Conservation (phyloP, 768 basidiomycete genomes). For the Lentinula boryana region DNA sequence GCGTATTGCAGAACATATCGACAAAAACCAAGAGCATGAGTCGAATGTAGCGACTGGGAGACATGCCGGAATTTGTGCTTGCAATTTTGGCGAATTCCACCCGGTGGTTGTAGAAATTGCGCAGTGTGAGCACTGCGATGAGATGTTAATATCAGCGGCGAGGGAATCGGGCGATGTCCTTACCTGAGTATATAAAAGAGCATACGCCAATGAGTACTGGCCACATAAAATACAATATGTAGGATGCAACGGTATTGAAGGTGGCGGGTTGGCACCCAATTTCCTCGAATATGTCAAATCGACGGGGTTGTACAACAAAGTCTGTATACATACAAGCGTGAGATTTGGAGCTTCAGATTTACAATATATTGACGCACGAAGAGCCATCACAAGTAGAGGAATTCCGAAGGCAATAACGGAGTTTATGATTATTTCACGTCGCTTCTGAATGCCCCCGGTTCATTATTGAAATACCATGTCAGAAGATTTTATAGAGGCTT, state of each 20-base stretch:
- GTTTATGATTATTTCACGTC: constrained; percentile 29
- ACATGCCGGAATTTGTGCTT: constrained; percentile 18
- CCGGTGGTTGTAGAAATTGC: neutral
- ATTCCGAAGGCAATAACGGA: constrained; percentile 29
- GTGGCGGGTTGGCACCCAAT: constrained; percentile 29
- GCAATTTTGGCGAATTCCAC: constrained; percentile 2
- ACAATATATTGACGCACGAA: constrained; percentile 21
- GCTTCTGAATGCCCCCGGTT: constrained; percentile 25
- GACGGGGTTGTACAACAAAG: constrained; percentile 25
- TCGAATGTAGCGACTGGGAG: constrained; percentile 35
- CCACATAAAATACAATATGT: constrained; percentile 20
- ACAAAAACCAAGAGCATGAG: constrained; percentile 41
- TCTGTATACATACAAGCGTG: constrained; percentile 17
- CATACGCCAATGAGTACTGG: constrained; percentile 24
- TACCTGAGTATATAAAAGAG: constrained; percentile 28
- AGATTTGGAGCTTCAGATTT: neutral
- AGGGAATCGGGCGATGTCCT: neutral
- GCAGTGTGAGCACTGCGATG: neutral
- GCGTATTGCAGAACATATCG: constrained; percentile 35
- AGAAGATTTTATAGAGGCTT: neutral
- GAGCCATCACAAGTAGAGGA: constrained; percentile 28
- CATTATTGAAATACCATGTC: neutral
- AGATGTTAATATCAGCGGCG: neutral
- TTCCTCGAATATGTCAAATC: constrained; percentile 31
- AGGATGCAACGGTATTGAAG: constrained; percentile 21